Evolutionary conservation across 805 yeast genomes (phyloP).

Genomic region (Nakazawaea populi): DNA sequence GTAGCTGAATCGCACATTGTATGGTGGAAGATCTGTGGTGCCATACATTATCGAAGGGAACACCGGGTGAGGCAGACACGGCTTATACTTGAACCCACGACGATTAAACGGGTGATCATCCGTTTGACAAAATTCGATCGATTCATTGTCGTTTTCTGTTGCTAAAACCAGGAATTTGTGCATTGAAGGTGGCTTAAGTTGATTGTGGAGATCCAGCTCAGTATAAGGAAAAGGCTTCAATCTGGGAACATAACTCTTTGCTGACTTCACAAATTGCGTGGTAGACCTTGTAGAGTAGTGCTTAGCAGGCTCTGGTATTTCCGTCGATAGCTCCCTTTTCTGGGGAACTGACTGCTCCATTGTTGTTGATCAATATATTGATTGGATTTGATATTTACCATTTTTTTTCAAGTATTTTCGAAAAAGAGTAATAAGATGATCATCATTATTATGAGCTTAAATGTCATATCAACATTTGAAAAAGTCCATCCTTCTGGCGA

Average conservation of each 20-base stretch:
- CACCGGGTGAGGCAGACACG: conserved; percentile 66
- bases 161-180: conserved; percentile 11
- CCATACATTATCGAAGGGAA: conserved; percentile 56
- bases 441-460: background rate
- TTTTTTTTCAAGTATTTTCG: background rate
- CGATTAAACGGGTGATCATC: conserved; percentile 82
- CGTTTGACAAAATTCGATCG: conserved; percentile 30
- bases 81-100: conserved; percentile 74
- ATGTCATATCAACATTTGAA: background rate
- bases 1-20: conserved; percentile 45
- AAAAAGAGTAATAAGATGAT: background rate
- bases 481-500: background rate
- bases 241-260: conserved; percentile 21
- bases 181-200: conserved; percentile 16
- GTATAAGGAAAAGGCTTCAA: conserved; percentile 29
- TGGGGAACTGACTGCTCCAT: conserved; percentile 2
- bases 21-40: conserved; percentile 72
- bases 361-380: background rate
- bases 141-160: background rate
- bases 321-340: conserved; percentile 5
- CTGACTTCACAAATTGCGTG: conserved; percentile 3
- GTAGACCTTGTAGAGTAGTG: conserved; percentile 12
- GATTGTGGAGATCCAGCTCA: conserved; percentile 19
- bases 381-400: background rate
- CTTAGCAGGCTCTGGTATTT: conserved; percentile 3